Percentiles rank a stretch among this genome's conserved stretches.
Conservation (phyloP, 2,329 filamentous ascomycete genomes). For the Monosporascus cannonballus region DNA sequence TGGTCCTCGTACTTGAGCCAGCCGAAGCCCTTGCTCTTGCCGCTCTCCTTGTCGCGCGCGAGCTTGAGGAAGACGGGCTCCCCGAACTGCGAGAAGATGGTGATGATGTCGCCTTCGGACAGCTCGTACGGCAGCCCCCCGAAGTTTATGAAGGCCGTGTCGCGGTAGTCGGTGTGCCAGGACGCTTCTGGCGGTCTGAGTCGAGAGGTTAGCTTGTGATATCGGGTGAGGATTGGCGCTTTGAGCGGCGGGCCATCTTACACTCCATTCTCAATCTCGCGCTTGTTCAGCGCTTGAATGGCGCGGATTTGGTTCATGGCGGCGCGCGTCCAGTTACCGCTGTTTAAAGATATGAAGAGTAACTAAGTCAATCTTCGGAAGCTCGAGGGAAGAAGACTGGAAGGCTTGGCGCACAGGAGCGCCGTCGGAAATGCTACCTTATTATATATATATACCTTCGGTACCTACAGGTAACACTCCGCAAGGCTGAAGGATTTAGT, state of each 20-base stretch:
- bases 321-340: neutral
- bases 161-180: constrained; percentile 96
- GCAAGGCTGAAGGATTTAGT: neutral
- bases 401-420: neutral
- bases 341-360: neutral
- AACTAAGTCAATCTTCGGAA: neutral
- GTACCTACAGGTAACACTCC: neutral
- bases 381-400: neutral
- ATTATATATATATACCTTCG: neutral
- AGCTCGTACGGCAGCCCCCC: constrained; percentile 89
- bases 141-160: constrained; percentile 95
- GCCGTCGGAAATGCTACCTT: neutral
- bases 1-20: constrained; percentile 99
- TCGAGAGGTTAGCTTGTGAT: constrained; percentile 16
- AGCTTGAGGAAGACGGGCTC: constrained; percentile 92
- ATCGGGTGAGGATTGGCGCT: too few relatives aligned
- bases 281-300: constrained; percentile 88
- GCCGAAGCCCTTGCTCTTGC: constrained; percentile 88
- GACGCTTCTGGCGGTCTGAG: constrained; percentile 74
- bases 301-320: constrained; percentile 91
- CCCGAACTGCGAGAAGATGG: constrained; percentile 95
- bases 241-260: constrained; percentile 34
- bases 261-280: constrained; percentile 85
- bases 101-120: constrained; percentile 90
- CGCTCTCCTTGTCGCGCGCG: constrained; percentile 89